Conservation (phyloP, 75 land plant genomes). For the Selaginella tamariscina region DNA sequence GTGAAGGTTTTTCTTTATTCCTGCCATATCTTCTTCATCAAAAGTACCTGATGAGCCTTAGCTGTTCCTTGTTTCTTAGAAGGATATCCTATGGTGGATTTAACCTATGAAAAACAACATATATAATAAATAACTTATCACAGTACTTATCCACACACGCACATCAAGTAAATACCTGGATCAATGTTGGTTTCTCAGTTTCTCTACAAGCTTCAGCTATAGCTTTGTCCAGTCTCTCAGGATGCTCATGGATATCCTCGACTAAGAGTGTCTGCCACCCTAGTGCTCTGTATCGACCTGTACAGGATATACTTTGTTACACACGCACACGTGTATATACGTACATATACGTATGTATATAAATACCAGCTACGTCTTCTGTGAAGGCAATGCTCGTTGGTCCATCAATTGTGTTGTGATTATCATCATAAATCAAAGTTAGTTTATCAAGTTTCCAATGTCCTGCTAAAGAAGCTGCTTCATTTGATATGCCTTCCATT, state of each 20-base stretch:
- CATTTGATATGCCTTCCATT: conserved; percentile 64
- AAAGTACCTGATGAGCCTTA: conserved; percentile 74
- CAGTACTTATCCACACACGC: neutral
- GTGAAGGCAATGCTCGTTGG: conserved; percentile 40
- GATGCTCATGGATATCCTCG: conserved; percentile 31
- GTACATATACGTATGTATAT: too few relatives aligned
- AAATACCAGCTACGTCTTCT: conserved; percentile 38
- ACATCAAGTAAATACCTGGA: conserved; percentile 22
- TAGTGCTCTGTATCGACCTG: conserved; percentile 43
- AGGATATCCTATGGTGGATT: conserved; percentile 37
- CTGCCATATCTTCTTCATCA: conserved; percentile 41
- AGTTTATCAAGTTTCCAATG: conserved; percentile 60
- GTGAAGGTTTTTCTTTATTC: conserved; percentile 33
- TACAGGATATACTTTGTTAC: too few relatives aligned
- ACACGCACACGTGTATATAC: too few relatives aligned
- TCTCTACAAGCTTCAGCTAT: conserved; percentile 21
- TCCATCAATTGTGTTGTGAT: conserved; percentile 56
- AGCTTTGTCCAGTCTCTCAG: conserved; percentile 25
- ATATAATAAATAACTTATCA: conserved; percentile 6
- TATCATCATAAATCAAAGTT: conserved; percentile 56
- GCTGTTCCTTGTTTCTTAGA: conserved; percentile 55
- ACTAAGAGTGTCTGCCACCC: conserved; percentile 52
- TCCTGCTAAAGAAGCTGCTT: conserved; percentile 54
- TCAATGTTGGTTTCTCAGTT: conserved; percentile 42
- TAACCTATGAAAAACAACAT: conserved; percentile 33